These are phyloP conservation scores for Camellia lanceoleosa DNA, from an alignment of 148 eudicot species.

Conservation along the genomic window DNA sequence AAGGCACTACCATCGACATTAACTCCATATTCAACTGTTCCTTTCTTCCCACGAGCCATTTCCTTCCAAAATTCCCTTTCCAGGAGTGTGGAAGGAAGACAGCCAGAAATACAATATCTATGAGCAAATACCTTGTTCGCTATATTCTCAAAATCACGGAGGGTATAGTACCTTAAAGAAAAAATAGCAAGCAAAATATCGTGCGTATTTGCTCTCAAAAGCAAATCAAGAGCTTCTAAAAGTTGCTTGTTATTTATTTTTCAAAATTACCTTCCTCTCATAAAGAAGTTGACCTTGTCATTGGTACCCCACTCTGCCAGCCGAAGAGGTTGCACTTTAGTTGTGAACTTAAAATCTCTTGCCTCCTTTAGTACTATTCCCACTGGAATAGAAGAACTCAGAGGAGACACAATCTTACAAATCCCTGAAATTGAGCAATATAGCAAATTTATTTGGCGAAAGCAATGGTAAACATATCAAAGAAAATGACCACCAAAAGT, in stretches of 20 bases:
- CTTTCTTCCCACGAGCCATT: conserved; percentile 53
- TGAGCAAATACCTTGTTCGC: conserved; percentile 66
- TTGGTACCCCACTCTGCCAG: conserved; percentile 63
- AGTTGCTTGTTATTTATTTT: neutral
- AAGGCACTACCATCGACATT: conserved; percentile 86
- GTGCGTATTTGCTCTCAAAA: no score
- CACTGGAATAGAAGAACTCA: conserved; percentile 62
- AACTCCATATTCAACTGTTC: conserved; percentile 73
- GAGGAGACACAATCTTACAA: conserved; percentile 61
- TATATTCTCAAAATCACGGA: conserved; percentile 70
- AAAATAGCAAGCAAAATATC: neutral
- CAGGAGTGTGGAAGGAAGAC: conserved; percentile 56
- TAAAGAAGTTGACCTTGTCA: conserved; percentile 60
- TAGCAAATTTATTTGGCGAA: conserved; percentile 17
- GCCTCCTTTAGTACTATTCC: conserved; percentile 65
- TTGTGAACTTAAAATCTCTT: conserved; percentile 64
- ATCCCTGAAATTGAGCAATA: conserved; percentile 31
- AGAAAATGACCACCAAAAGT: neutral
- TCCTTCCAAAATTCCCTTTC: conserved; percentile 84
- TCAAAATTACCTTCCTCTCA: conserved; percentile 64
- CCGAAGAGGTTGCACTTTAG: conserved; percentile 74
- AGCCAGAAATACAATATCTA: conserved; percentile 52
- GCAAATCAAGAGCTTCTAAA: neutral
- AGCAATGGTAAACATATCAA: neutral
- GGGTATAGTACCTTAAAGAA: conserved; percentile 51